Percentiles rank a stretch among this genome's conserved stretches.
These are phyloP conservation scores for Staphylotrichum longicolle DNA, from an alignment of 495 filamentous ascomycete species.

Conservation along the genomic window DNA sequence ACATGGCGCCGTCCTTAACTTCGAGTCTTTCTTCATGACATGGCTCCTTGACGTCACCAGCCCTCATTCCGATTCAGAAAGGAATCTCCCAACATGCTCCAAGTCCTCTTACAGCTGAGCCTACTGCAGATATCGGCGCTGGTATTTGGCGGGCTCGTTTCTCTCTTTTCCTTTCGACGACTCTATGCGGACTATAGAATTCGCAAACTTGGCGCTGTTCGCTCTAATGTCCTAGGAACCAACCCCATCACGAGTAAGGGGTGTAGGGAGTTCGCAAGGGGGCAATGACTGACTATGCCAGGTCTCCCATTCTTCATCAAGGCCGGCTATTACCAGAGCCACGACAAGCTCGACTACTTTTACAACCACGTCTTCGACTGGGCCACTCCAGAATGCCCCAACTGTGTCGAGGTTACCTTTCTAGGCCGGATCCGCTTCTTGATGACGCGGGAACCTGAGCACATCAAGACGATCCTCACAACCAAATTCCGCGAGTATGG, in stretches of 20 bases:
- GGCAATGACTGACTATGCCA: constrained; percentile 5
- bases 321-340: constrained; percentile 28
- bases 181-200: constrained; percentile 24
- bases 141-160: constrained; percentile 16
- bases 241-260: constrained; percentile 28
- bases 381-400: constrained; percentile 37
- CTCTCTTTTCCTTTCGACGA: constrained; percentile 15
- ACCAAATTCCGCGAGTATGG: constrained; percentile 57
- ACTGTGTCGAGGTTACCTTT: constrained; percentile 39
- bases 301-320: constrained; percentile 24
- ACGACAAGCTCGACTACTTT: constrained; percentile 36
- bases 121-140: constrained; percentile 9
- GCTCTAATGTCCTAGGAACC: constrained; percentile 26
- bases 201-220: constrained; percentile 23
- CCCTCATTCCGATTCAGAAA: too few species aligned
- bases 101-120: constrained; percentile 9
- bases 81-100: constrained; percentile 6
- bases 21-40: too few species aligned
- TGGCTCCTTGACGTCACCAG: too few species aligned
- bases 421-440: constrained; percentile 41
- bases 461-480: constrained; percentile 57
- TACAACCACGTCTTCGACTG: constrained; percentile 32
- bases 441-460: constrained; percentile 54
- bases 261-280: not conserved
- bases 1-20: too few species aligned